Evolutionary conservation across 2,329 filamentous ascomycete genomes (phyloP).

Genomic region (Fusarium guadeloupense): DNA sequence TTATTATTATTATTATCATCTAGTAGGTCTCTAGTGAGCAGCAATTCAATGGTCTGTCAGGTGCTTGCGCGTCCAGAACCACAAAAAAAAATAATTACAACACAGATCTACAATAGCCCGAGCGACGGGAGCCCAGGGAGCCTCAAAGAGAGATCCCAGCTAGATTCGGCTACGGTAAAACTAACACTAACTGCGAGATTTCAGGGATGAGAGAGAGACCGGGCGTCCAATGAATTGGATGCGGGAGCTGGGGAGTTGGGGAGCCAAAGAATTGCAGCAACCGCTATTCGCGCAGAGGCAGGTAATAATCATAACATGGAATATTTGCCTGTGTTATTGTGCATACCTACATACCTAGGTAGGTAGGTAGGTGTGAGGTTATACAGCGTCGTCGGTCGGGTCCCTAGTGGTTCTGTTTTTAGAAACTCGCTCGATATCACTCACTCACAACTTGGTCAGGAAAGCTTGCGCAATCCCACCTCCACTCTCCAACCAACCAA

Average conservation of each 20-base stretch:
- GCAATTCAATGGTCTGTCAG: not conserved
- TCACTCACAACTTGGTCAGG: conserved; percentile 8
- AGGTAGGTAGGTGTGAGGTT: not conserved
- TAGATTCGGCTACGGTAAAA: conserved; percentile 4
- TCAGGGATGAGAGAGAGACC: not conserved
- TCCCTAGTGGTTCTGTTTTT: conserved; percentile 21
- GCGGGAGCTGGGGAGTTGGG: not conserved
- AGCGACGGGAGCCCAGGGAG: too few species aligned
- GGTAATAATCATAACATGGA: too few species aligned
- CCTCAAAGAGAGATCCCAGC: conserved; percentile 20
- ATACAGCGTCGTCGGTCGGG: too few species aligned
- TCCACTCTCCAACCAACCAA: conserved; percentile 20
- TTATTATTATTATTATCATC: too few species aligned
- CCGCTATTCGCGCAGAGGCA: conserved; percentile 12
- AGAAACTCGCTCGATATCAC: conserved; percentile 3
- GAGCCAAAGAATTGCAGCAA: not conserved
- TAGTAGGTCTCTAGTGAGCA: not conserved
- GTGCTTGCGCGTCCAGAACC: conserved; percentile 32
- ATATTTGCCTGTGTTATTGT: too few species aligned
- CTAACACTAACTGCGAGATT: not conserved
- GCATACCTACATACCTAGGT: too few species aligned
- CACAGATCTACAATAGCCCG: conserved; percentile 29
- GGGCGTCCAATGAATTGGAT: not conserved
- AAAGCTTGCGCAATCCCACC: conserved; percentile 34
- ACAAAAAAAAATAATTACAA: conserved; percentile 9